Base-by-base conservation (phyloP, 768 basidiomycete species). In the Termitomyces sp. region DNA sequence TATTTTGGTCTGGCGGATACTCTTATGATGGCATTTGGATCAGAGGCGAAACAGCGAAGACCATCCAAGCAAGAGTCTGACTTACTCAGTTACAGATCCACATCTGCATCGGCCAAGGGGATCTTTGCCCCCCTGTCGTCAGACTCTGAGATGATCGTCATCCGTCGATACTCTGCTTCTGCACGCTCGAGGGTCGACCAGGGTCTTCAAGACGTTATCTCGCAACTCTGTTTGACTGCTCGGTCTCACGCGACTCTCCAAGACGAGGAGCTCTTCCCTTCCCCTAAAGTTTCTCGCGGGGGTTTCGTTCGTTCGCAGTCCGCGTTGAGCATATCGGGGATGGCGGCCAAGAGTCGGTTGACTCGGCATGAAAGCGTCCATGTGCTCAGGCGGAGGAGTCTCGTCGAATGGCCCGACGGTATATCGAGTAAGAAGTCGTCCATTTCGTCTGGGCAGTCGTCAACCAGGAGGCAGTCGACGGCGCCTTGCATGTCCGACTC, bases 131-230 rank as follows among this genome's bases (percentile, higher is more conserved):
- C 82, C 20, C 70, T 79, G 51, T 65, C 73, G 32, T 70, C 80
- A 30, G 84, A 88, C 58, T 73, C 79, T 16, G 79, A 82, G 38
- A 79, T 82, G 4, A 80, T 88, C 41, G 77, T 87, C 62, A 81
- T 90, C 54, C 81, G 84, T 36, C 86, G 91, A 16, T 80, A 84
- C 16, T 85, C 88, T 18, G 74, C 82, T 10, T 72, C 81, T 43
- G 83, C 85, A 35, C 85, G 92, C 48, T 76, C 79, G 30, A 81
- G 83, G 41, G 85, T 92, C 52, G 94, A 96, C 64, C 82, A 87
- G 45, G 85, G 85, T 11, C 74, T 98, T 18, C 78, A 81, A 47
- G 94, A 96, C 65, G 84, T 97, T 57, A 84, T 88, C 63, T 94
- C 92, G 11, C 84, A 87, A 58, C 76, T 77, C 24, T 88, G 89